Evolutionary conservation across 2,329 filamentous ascomycete genomes (phyloP), one percentile per base, ranked within the genome.

Genomic region (Nigrograna mackinnonii): DNA sequence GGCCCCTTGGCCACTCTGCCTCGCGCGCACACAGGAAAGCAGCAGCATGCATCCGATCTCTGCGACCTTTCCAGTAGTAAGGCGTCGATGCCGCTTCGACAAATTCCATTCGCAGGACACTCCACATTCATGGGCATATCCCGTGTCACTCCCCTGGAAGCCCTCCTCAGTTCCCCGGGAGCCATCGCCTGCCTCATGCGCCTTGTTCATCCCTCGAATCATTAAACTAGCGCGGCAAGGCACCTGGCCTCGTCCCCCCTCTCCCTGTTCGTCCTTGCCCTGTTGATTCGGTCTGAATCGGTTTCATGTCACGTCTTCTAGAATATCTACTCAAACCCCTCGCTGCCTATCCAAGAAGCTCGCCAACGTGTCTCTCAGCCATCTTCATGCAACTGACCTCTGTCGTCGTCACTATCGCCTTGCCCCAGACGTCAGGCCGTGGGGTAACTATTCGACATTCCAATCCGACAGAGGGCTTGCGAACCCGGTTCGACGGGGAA

Each of bases 251-350:
- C 44, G 42, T 39, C 9, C n/a, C 43, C 31, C 46, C 40, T 48
- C 45, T 46, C 47, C 43, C 39, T 43, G 44, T 31, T 33, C 35
- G 45, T 52, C 45, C 52, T 62, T 52, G 62, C 54, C 60, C 54
- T n/a, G n/a, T n/a, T n/a, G n/a, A n/a, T n/a, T n/a, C n/a, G n/a
- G 43, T 42, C 39, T 28, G 39, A 34, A 46, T 31, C 19, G 49
- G 62, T 64, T 64, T 64, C 60, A 65, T 40, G 37, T 55, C 47
- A 35, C 21, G 24, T 44, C 49, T 65, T 64, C 59, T 58, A 58
- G 61, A 64, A 65, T 50, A 34, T 45, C 43, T 43, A 20, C 31
- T 39, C 39, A 37, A 43, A n/a, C n/a, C n/a, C n/a, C n/a, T n/a
- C n/a, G n/a, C n/a, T n/a, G n/a, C n/a, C 40, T 38, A 45, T 34